Conservation (phyloP, 2,329 filamentous ascomycete genomes). For the Botrytis medusae region DNA sequence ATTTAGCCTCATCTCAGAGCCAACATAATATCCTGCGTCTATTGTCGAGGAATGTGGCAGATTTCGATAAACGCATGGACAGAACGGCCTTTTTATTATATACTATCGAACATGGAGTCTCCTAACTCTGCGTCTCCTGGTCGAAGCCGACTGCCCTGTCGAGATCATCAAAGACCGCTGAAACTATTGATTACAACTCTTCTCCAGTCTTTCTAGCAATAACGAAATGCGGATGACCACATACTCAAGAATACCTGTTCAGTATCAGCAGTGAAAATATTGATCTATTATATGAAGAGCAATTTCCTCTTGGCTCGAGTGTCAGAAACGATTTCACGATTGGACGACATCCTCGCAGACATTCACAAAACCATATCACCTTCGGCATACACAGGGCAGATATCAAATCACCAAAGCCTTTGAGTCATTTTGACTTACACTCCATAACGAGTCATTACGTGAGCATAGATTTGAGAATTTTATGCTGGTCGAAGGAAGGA, state of each 20-base stretch:
- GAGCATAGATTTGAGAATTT: not conserved
- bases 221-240: not conserved
- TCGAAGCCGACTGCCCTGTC: not conserved
- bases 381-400: not conserved
- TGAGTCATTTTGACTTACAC: not conserved
- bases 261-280: not conserved
- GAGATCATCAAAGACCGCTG: too few species aligned
- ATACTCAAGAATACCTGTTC: not conserved
- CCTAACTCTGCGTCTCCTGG: not conserved
- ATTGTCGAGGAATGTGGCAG: not conserved
- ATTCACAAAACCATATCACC: not conserved
- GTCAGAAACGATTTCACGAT: not conserved
- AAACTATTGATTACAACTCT: too few species aligned
- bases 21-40: not conserved
- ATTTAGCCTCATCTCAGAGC: not conserved
- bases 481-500: not conserved
- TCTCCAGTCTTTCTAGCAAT: not conserved
- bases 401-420: fast-evolving
- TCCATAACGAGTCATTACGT: not conserved
- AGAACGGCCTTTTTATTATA: not conserved
- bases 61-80: not conserved
- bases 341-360: not conserved
- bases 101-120: not conserved
- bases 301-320: not conserved
- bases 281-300: not conserved